Conservation (phyloP, 106 monocot species). For the Dendrobium huoshanense region DNA sequence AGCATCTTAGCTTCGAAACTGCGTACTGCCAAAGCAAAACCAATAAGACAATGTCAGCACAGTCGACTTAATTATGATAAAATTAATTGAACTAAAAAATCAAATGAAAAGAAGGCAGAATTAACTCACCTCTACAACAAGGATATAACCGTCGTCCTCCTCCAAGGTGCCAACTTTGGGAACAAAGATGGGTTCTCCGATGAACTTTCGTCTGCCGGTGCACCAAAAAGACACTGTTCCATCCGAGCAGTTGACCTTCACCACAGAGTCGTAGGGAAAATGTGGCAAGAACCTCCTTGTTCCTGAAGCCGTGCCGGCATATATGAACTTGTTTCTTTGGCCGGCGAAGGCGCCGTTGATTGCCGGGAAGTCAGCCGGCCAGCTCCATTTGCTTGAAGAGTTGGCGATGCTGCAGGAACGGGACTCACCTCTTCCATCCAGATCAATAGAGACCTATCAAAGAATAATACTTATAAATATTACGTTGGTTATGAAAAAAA, state of each 20-base stretch:
- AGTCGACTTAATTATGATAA: neutral
- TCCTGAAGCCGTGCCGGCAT: slow-evolving; percentile 45
- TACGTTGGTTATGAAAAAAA: neutral
- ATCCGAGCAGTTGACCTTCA: slow-evolving; percentile 39
- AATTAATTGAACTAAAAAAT: neutral
- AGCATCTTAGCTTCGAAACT: slow-evolving; percentile 58
- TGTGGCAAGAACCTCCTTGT: slow-evolving; percentile 47
- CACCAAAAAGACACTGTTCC: slow-evolving; percentile 49
- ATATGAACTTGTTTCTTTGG: slow-evolving; percentile 37
- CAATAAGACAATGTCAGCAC: neutral
- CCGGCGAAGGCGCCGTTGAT: slow-evolving; percentile 61
- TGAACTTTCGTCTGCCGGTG: slow-evolving; percentile 41
- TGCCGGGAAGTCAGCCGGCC: slow-evolving; percentile 67
- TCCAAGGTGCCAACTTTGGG: slow-evolving; percentile 30
- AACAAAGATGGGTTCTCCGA: slow-evolving; percentile 83
- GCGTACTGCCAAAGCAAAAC: slow-evolving; percentile 54
- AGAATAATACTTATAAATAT: neutral
- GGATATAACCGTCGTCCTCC: slow-evolving; percentile 81
- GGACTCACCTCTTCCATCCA: slow-evolving; percentile 30
- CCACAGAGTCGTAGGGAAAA: slow-evolving; percentile 75
- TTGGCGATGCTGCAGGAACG: slow-evolving; percentile 15
- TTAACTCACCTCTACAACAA: slow-evolving; percentile 63
- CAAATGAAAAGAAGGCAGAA: neutral
- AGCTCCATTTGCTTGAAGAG: slow-evolving; percentile 35
- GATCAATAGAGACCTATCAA: slow-evolving; percentile 40